Conservation (phyloP, 2,329 filamentous ascomycete species). For the Neonectria sp. region DNA sequence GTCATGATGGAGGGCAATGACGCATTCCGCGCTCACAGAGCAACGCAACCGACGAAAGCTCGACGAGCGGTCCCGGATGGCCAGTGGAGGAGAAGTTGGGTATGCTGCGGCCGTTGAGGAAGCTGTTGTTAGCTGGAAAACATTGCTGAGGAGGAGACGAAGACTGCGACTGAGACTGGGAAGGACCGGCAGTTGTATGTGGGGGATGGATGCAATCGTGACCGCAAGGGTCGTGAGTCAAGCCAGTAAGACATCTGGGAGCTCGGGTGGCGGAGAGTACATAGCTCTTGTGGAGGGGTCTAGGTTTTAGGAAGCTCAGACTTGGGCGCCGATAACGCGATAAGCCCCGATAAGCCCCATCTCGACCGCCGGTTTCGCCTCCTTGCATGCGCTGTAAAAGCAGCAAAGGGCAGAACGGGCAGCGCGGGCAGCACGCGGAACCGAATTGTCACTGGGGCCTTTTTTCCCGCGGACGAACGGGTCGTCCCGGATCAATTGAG, state of each 20-base stretch:
- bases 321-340: slow-evolving; percentile 45
- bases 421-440: neutral
- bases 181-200: slow-evolving; percentile 10
- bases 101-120: slow-evolving; percentile 40
- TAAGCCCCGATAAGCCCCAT: slow-evolving; percentile 39
- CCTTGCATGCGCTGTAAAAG: slow-evolving; percentile 3
- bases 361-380: slow-evolving; percentile 43
- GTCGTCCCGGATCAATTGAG: slow-evolving; percentile 6
- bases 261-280: slow-evolving; percentile 30
- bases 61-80: slow-evolving; percentile 39
- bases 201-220: slow-evolving; percentile 14
- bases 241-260: slow-evolving; percentile 33
- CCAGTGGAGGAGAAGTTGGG: slow-evolving; percentile 30
- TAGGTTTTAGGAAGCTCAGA: slow-evolving; percentile 15
- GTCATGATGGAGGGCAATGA: slow-evolving; percentile 54
- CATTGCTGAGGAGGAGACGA: slow-evolving; percentile 33
- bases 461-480: slow-evolving; percentile 20
- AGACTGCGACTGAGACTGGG: slow-evolving; percentile 5
- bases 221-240: slow-evolving; percentile 34
- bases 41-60: slow-evolving; percentile 23
- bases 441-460: neutral
- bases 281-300: slow-evolving; percentile 22
- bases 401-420: neutral
- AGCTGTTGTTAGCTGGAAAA: slow-evolving; percentile 40
- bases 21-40: slow-evolving; percentile 23